phyloP scores from a whole-genome alignment of 768 basidiomycete species.

The Hypsizygus marmoreus region DNA sequence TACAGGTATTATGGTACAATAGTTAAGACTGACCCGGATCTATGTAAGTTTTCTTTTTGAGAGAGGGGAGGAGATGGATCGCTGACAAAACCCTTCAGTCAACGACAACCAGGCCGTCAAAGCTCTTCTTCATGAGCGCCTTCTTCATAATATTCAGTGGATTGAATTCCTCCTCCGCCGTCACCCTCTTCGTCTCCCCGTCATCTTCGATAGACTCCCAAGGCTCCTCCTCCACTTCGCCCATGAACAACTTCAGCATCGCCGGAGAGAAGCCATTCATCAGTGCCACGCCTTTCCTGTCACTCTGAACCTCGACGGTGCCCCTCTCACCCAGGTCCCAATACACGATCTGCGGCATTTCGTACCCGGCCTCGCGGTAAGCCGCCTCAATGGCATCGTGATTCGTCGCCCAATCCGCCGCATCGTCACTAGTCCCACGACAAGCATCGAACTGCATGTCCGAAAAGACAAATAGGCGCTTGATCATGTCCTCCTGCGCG shows the following conservation, averaged over 20 bases:
- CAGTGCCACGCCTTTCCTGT: slow-evolving; percentile 63
- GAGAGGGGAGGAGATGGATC: too few relatives aligned
- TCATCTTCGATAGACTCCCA: slow-evolving; percentile 39
- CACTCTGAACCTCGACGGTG: slow-evolving; percentile 51
- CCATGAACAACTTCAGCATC: slow-evolving; percentile 75
- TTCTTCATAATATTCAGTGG: slow-evolving; percentile 50
- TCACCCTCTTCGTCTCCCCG: slow-evolving; percentile 25
- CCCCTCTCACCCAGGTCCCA: slow-evolving; percentile 54
- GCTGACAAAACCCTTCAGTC: too few relatives aligned
- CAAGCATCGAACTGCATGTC: slow-evolving; percentile 75
- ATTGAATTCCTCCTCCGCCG: slow-evolving; percentile 35
- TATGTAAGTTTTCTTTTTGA: too few relatives aligned
- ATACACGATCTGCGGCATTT: slow-evolving; percentile 72
- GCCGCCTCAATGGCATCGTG: slow-evolving; percentile 56
- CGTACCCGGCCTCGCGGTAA: slow-evolving; percentile 65
- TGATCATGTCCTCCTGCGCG: slow-evolving; percentile 72
- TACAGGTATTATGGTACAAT: too few relatives aligned
- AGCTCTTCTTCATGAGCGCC: slow-evolving; percentile 50
- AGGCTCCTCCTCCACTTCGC: slow-evolving; percentile 39
- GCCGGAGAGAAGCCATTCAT: slow-evolving; percentile 71
- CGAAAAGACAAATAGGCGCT: slow-evolving; percentile 73
- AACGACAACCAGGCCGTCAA: slow-evolving; percentile 56
- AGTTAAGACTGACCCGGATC: too few relatives aligned
- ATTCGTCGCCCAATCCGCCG: slow-evolving; percentile 57
- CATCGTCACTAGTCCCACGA: background rate